Conservation (phyloP, 2,329 filamentous ascomycete species). For the Coleophoma crateriformis region DNA sequence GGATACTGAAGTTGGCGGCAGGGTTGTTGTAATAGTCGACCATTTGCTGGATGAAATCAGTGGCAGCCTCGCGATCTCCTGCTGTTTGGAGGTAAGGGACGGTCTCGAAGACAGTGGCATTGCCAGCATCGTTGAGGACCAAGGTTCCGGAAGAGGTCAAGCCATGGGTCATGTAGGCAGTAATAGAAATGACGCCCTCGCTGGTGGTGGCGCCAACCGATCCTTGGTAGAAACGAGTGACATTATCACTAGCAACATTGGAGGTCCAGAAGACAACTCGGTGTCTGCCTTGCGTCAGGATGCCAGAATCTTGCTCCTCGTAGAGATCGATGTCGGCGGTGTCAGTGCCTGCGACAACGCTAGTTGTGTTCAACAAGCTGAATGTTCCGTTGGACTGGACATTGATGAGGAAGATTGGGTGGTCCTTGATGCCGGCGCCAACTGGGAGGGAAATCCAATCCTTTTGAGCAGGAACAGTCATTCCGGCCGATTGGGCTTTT, state of each 20-base stretch:
- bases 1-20: not conserved
- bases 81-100: conserved; percentile 24
- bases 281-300: conserved; percentile 33
- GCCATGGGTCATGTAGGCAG: conserved; percentile 43
- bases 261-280: conserved; percentile 35
- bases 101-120: conserved; percentile 31
- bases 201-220: conserved; percentile 32
- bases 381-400: conserved; percentile 1
- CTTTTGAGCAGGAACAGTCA: not conserved
- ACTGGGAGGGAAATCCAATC: conserved; percentile 4
- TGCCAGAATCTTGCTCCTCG: conserved; percentile 29
- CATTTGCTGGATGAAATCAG: not conserved
- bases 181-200: conserved; percentile 33
- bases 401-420: not conserved
- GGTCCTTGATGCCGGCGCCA: conserved; percentile 1
- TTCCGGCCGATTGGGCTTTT: not conserved
- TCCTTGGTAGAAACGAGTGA: conserved; percentile 31
- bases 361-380: not conserved
- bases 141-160: conserved; percentile 38
- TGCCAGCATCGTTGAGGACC: conserved; percentile 29
- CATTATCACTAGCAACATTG: conserved; percentile 33
- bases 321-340: conserved; percentile 9
- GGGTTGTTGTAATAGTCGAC: too few species aligned
- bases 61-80: not conserved
- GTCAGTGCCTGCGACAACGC: conserved; percentile 9